A percentile compares a stretch with the other conserved stretches of the same genome.
phyloP scores from a whole-genome alignment of 257 asterid genomes.

The Nicotiana noctiflora region DNA sequence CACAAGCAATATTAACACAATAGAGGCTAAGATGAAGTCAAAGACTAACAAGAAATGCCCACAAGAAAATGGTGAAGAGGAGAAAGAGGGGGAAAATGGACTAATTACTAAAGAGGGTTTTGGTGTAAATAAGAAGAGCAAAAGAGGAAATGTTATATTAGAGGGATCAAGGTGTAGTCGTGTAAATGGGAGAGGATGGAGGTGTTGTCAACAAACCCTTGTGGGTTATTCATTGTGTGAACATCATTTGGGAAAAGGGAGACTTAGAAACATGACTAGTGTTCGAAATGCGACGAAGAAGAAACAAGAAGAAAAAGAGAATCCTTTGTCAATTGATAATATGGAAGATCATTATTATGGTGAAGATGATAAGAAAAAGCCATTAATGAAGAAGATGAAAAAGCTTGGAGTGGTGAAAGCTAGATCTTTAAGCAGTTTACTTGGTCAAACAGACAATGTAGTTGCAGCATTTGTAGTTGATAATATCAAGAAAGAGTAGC shows the following conservation, averaged over 20 bases:
- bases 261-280: conserved; percentile 36
- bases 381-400: conserved; percentile 32
- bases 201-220: conserved; percentile 65
- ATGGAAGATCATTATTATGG: not conserved
- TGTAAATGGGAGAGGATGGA: conserved; percentile 78
- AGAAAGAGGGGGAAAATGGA: not conserved
- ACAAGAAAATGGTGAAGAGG: conserved; percentile 1
- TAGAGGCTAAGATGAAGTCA: conserved; percentile 35
- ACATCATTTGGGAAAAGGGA: conserved; percentile 73
- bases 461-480: not conserved
- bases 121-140: conserved; percentile 22
- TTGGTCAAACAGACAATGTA: conserved; percentile 29
- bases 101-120: not conserved
- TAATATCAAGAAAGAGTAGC: not conserved
- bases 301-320: not conserved
- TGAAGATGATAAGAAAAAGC: conserved; percentile 4
- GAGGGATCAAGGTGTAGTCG: conserved; percentile 86
- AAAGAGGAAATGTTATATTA: conserved; percentile 47
- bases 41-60: conserved; percentile 54
- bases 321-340: not conserved
- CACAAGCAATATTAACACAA: not conserved
- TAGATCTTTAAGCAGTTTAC: conserved; percentile 57
- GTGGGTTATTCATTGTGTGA: conserved; percentile 72
- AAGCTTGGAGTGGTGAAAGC: conserved; percentile 59
- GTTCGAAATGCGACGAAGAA: conserved; percentile 15